Base-by-base conservation (phyloP, 352 stramenopile species). In the Globisporangium paddicum region DNA sequence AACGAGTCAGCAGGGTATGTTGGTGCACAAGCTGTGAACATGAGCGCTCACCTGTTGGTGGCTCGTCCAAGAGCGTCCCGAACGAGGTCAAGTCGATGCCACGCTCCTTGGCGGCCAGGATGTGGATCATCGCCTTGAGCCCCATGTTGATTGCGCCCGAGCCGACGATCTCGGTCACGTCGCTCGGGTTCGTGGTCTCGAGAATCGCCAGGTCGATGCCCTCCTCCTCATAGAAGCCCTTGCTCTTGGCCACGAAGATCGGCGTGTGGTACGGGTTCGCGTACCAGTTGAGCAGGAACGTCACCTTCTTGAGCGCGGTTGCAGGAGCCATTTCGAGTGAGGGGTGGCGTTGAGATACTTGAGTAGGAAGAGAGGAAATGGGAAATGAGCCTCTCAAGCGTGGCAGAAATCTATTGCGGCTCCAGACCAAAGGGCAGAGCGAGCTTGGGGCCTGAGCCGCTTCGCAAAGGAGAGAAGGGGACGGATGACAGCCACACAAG, bases 221-320 rank as follows among this genome's bases (percentile, higher is more conserved):
- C 66, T 80, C 72, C 53, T 80, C 72, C 37, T 80, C 72, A 26
- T 80, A 80, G 50, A 77, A 80, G 1, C 72, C 72, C 44, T 69
- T 67, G 64, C 68, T 77, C 67, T 80, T 80, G 57, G 72, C 72
- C 16, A 80, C 69, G 49, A 80, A 80, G 60, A 80, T 80, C 14
- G 72, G 72, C 53, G 72, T 80, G 64, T 80, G 72, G 69, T 80
- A 80, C 50, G 72, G 72, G 46, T 80, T 80, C 28, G 72, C 67
- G 58, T 80, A 80, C 72, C 72, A 80, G 67, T 80, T 80, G 40
- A 80, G 67, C 32, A 80, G 40, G 62, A 80, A 80, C 41, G 72
- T 73, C 25, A 73, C 67, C 58, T 80, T 80, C 67, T 77, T 80
- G 51, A 62, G 49, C 32, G 53, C 40, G 41, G 61, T 68, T 37